A percentile compares a stretch with the other conserved stretches of the same genome.
Conservation (phyloP, 345 rosid species). For the Luvunga scandens region DNA sequence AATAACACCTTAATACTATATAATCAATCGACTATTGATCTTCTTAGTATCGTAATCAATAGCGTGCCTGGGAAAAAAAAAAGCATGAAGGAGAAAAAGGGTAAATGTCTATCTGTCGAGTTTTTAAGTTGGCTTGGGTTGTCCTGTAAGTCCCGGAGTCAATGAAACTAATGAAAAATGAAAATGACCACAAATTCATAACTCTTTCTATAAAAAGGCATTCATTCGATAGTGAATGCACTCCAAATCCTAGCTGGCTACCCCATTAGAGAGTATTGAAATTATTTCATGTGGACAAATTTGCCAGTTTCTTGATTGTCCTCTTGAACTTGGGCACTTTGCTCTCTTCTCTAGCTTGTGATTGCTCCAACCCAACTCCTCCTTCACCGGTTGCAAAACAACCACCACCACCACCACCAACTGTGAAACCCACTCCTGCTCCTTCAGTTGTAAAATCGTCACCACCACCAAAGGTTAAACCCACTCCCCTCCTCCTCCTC, state of each 20-base stretch:
- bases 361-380: conserved; percentile 20
- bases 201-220: not conserved
- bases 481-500: conserved; percentile 12
- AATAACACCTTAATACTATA: too few species aligned
- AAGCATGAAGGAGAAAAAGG: too few species aligned
- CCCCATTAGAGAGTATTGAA: too few species aligned
- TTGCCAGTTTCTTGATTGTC: conserved; percentile 9
- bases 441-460: conserved; percentile 7
- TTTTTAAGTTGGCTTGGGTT: too few species aligned
- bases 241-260: not conserved
- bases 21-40: too few species aligned
- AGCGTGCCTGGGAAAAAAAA: too few species aligned
- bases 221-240: not conserved
- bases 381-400: conserved; percentile 19
- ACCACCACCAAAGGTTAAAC: not conserved
- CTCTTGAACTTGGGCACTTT: conserved; percentile 28
- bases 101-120: too few species aligned
- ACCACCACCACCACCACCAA: not conserved
- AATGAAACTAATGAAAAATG: too few species aligned
- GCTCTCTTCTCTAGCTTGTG: conserved; percentile 27
- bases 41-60: too few species aligned
- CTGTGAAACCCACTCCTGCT: not conserved
- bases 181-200: too few species aligned
- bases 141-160: too few species aligned
- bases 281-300: not conserved